Conservation (phyloP, 139 green algal genomes). For the Eudorina sp. region DNA sequence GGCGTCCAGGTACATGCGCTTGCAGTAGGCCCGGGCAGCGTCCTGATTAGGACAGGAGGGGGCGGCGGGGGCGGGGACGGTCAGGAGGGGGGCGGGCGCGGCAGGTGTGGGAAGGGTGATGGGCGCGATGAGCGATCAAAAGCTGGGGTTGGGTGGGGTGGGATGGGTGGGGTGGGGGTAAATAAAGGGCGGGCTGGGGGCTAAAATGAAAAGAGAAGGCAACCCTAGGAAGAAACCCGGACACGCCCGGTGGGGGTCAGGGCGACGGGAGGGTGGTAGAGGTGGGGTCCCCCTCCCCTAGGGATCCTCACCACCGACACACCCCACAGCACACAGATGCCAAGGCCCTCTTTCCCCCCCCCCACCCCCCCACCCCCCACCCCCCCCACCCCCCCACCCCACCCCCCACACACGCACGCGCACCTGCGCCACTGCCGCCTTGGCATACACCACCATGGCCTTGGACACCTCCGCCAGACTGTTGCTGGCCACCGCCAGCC, state of each 20-base stretch:
- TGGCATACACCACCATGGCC: constrained; percentile 44
- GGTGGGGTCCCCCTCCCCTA: too few relatives aligned
- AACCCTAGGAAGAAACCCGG: too few relatives aligned
- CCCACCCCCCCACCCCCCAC: not conserved
- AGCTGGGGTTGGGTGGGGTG: too few relatives aligned
- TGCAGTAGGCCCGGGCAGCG: constrained; percentile 14
- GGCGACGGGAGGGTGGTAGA: too few relatives aligned
- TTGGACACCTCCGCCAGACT: constrained; percentile 28
- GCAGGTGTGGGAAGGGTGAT: not conserved
- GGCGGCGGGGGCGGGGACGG: too few relatives aligned
- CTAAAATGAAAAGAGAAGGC: too few relatives aligned
- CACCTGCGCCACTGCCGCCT: constrained; percentile 41
- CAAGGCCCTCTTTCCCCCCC: not conserved
- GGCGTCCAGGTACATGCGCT: constrained; percentile 27
- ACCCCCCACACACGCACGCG: not conserved
- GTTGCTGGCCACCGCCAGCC: not conserved
- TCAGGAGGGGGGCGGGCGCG: not conserved
- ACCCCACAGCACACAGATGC: too few relatives aligned
- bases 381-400: not conserved
- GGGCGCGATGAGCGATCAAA: not conserved
- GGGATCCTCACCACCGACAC: too few relatives aligned
- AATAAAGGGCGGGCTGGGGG: not conserved
- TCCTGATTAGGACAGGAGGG: not conserved
- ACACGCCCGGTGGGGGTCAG: too few relatives aligned
- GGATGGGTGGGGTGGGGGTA: not conserved